Evolutionary conservation across 192 early-diverging fungal genomes (phyloP).

Genomic region (Backusella circina): DNA sequence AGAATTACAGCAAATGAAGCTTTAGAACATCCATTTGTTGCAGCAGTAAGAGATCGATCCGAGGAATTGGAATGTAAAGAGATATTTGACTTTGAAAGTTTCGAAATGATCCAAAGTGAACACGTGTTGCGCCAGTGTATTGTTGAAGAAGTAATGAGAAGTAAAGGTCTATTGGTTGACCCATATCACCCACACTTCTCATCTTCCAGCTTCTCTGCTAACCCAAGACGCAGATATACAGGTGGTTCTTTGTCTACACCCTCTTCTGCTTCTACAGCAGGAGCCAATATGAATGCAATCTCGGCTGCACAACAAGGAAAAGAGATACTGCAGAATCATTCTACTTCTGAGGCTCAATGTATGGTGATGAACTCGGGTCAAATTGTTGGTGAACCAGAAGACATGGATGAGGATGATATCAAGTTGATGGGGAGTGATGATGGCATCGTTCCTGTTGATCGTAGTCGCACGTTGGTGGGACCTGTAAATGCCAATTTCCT

Average conservation of each 20-base stretch:
- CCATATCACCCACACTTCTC: not conserved
- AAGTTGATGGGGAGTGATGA: slow-evolving; percentile 25
- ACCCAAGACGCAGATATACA: slow-evolving; percentile 18
- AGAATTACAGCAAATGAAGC: slow-evolving; percentile 92
- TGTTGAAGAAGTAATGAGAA: slow-evolving; percentile 20
- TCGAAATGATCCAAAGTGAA: slow-evolving; percentile 21
- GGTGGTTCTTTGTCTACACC: slow-evolving; percentile 29
- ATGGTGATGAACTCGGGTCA: slow-evolving; percentile 15
- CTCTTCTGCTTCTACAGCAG: slow-evolving; percentile 3
- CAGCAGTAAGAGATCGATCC: slow-evolving; percentile 44
- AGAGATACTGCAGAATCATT: not conserved
- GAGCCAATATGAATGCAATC: slow-evolving; percentile 20
- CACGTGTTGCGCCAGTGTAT: slow-evolving; percentile 23
- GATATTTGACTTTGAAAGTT: slow-evolving; percentile 32
- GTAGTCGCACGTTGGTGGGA: slow-evolving; percentile 16
- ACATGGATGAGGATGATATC: slow-evolving; percentile 31
- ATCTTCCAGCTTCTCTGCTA: not conserved
- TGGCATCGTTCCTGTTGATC: slow-evolving; percentile 6
- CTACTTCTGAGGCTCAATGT: not conserved
- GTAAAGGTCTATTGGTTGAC: not conserved
- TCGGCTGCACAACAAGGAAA: slow-evolving; percentile 10
- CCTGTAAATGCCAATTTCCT: slow-evolving; percentile 19
- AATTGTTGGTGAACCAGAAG: slow-evolving; percentile 31
- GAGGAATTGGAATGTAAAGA: slow-evolving; percentile 30
- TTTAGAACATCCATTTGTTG: slow-evolving; percentile 87